Evolutionary conservation across 1,284 basidiomycete species (phyloP), one percentile per base, ranked within the genome.

Genomic region (Cystobasidium pallidum): DNA sequence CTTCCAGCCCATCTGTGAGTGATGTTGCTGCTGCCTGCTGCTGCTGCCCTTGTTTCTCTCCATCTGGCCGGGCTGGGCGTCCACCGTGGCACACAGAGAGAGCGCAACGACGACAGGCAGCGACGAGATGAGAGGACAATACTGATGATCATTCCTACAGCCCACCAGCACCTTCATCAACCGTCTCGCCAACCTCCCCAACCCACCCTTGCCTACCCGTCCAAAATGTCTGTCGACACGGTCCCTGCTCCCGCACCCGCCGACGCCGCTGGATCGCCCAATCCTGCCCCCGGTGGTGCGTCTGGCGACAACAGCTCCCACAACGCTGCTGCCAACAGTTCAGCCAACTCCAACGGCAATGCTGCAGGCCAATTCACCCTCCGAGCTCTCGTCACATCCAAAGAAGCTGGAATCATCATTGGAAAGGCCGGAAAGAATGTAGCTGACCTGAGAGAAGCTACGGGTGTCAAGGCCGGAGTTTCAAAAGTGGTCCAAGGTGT

Each of bases 401-500:
- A 95, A 84, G 94, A 97, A 82, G 94, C 94, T 68, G 94, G 94
- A 78, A 89, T 97, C 81, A 94, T 96, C 83, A 96, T 97, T 78
- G 92, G 95, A 78, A 97, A 93, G 80, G 93, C 86, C 73, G 95
- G 95, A 74, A 91, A 93, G 84, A 98, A 97, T 80, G 95, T 98
- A 79, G 95, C 95, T 76, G 91, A 94, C 82, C 87, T 99, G 77
- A 88, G 95, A 76, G 91, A 95, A 78, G 88, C 91, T 80, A 96
- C 94, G 59, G 92, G 91, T 77, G 94, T 96, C 83, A 98, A 94
- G 84, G 94, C 95, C 74, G 95, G 95, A 80, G 95, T 99, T 81
- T 93, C 90, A 86, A 98, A 97, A 83, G 94, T 98, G 84, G 93
- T 96, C 74, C 89, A 89, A 70, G 95, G 95, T 78, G 93, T 99